These are phyloP conservation scores for Strobilomyces dryophilus DNA, from an alignment of 768 basidiomycete species.

Conservation along the genomic window DNA sequence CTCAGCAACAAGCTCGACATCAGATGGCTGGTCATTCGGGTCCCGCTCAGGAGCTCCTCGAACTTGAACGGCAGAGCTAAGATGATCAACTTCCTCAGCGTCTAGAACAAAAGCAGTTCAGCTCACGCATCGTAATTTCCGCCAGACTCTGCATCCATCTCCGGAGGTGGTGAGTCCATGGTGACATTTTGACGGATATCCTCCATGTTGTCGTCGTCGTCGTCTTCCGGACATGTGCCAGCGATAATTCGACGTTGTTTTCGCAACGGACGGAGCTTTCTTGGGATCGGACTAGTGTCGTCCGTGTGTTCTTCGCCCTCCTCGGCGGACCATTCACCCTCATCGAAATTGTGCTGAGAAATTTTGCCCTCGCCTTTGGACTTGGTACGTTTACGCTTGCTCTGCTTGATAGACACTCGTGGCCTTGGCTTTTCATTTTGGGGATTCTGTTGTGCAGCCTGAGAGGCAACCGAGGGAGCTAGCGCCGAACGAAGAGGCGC, in stretches of 20 bases:
- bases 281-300: constrained; percentile 7
- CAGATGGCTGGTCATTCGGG: not conserved
- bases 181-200: constrained; percentile 9
- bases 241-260: constrained; percentile 27
- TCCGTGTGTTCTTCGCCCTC: constrained; percentile 16
- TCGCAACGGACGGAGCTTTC: constrained; percentile 27
- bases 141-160: not conserved
- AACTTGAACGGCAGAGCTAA: not conserved
- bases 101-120: not conserved
- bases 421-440: constrained; percentile 21
- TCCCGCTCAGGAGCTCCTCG: not conserved
- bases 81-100: not conserved
- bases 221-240: constrained; percentile 26
- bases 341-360: constrained; percentile 23
- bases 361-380: constrained; percentile 36
- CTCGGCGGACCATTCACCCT: constrained; percentile 21
- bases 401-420: constrained; percentile 6
- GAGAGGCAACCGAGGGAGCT: constrained; percentile 15
- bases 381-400: constrained; percentile 34
- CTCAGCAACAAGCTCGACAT: constrained; percentile 41
- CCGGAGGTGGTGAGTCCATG: constrained; percentile 12
- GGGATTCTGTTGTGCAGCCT: not conserved
- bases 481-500: constrained; percentile 23
- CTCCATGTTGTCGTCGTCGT: constrained; percentile 13
- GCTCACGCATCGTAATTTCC: constrained; percentile 4